Evolutionary conservation across 2,329 filamentous ascomycete species (phyloP), one percentile per base, ranked within the genome.

Genomic region (Verticillium isaacii): DNA sequence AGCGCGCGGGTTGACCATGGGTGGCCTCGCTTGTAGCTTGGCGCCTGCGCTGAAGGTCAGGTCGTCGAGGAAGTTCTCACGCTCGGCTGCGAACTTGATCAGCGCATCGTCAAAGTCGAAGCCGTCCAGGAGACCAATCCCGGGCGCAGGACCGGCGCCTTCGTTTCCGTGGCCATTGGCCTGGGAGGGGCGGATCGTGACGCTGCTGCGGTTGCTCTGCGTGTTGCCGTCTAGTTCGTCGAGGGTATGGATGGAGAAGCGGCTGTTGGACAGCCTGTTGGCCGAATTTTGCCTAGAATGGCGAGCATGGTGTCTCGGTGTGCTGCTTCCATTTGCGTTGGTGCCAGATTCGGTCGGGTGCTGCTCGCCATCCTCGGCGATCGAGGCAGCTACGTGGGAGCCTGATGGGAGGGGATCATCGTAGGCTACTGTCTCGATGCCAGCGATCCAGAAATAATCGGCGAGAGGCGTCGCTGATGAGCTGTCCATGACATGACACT

Each of bases 61-160:
- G 73, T 99, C 95, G 66, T 96, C 92, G 59, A 98, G 80, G 70
- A 99, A 99, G 63, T 89, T 90, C 70, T 99, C 95, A 66, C 95
- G 85, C 78, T 98, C 94, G n/a, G 89, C 90, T 56, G 95, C 93
- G 74, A 99, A 99, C 77, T 97, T 98, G 70, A 93, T 80, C 67
- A 99, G 82, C 32, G 95, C 94, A 71, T 91, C 89, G 73, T 98
- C 95, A 70, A 99, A 99, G 74, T 98, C 95, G 70, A 91, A 92
- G 62, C 76, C 78, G 65, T 84, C 75, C 37, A 79, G 68, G 52
- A 72, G 72, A 57, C 66, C 67, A 59, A 65, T 68, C 23, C 55
- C 37, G 19, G 39, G 56, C 3, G 63, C 60, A 29, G 62, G 56
- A 29, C 64, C 55, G 32, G 68, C 67, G 56, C 65, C 62, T 36